phyloP scores from a whole-genome alignment of 805 yeast species.

The Schizosaccharomyces lindneri region DNA sequence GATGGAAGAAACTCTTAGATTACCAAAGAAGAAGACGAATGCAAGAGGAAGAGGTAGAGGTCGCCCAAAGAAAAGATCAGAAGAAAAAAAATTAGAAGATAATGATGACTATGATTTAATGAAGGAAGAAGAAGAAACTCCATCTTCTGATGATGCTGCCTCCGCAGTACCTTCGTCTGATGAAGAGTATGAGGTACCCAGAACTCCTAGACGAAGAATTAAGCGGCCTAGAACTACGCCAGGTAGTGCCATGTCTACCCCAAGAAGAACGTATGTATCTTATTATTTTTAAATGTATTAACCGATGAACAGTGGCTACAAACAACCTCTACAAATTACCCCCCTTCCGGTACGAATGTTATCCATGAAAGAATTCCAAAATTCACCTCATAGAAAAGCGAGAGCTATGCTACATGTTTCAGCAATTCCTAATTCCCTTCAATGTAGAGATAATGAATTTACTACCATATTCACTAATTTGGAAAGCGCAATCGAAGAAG shows the following conservation, averaged over 20 bases:
- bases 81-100: too few species aligned
- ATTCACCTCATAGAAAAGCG: conserved; percentile 10
- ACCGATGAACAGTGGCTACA: neutral
- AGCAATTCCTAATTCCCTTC: conserved; percentile 27
- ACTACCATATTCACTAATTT: conserved; percentile 40
- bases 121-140: neutral
- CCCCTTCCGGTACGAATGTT: conserved; percentile 8
- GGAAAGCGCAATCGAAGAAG: conserved; percentile 43
- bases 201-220: neutral
- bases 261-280: neutral
- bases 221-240: neutral
- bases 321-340: conserved; percentile 2
- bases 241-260: neutral
- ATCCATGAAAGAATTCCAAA: conserved; percentile 4
- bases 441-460: conserved; percentile 72
- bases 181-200: neutral
- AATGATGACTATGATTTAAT: too few species aligned
- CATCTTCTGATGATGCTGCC: neutral
- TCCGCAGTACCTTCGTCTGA: neutral
- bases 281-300: neutral
- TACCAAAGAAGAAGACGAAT: neutral
- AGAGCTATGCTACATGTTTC: conserved; percentile 15
- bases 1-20: neutral
- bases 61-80: neutral
- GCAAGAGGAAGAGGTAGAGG: neutral